phyloP scores from a whole-genome alignment of 2,329 filamentous ascomycete species.

The Pseudophaeomoniella oleicola region DNA sequence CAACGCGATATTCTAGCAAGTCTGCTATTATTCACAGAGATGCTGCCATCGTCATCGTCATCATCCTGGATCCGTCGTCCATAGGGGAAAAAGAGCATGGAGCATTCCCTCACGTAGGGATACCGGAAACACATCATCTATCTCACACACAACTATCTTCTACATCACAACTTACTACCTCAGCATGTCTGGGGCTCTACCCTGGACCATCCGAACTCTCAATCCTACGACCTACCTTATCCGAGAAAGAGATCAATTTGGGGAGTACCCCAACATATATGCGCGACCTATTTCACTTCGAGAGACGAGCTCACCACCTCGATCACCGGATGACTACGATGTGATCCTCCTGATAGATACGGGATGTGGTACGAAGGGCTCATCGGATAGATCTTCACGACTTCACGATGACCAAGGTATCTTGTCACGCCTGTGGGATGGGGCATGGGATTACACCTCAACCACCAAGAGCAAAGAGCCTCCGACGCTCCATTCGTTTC shows the following conservation, averaged over 20 bases:
- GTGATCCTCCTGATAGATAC: constrained; percentile 11
- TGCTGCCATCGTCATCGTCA: no score
- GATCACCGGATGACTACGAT: neutral
- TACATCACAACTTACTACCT: neutral
- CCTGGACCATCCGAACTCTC: neutral
- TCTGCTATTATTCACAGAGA: no score
- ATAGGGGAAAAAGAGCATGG: no score
- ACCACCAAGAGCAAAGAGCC: neutral
- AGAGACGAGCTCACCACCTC: neutral
- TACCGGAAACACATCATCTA: no score
- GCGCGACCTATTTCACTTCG: constrained; percentile 3
- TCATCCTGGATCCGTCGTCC: no score
- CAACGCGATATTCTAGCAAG: no score
- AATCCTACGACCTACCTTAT: constrained; percentile 7
- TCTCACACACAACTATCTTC: neutral
- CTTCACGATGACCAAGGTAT: neutral
- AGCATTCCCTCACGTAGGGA: no score
- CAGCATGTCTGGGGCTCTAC: neutral
- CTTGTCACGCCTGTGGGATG: neutral
- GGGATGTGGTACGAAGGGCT: constrained; percentile 8
- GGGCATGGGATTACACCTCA: neutral
- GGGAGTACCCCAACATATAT: constrained; percentile 11
- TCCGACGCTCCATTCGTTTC: neutral
- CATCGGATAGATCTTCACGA: neutral
- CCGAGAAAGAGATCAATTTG: constrained; percentile 9